Percentiles rank a stretch among this genome's conserved stretches.
These are phyloP conservation scores for Phyllosticta citriasiana DNA, from an alignment of 2,329 filamentous ascomycete species.

Conservation along the genomic window DNA sequence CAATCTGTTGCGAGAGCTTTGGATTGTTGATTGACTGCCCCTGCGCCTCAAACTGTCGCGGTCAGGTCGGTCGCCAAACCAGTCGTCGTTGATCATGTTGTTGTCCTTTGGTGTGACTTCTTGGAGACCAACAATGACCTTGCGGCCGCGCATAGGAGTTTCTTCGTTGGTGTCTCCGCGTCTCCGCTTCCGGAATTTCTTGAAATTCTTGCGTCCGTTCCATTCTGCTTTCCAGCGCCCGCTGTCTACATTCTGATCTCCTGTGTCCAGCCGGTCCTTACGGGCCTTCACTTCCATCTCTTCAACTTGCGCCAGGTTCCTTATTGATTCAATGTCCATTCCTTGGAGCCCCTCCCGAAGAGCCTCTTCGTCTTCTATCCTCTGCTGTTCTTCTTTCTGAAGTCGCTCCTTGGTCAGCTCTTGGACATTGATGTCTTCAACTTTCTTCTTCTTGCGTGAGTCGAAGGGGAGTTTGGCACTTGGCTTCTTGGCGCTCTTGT, in stretches of 20 bases:
- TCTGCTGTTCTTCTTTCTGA: constrained; percentile 42
- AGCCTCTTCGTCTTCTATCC: constrained; percentile 54
- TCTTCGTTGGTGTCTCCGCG: constrained; percentile 23
- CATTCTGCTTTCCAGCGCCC: constrained; percentile 72
- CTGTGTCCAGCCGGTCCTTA: constrained; percentile 15
- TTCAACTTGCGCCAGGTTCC: constrained; percentile 65
- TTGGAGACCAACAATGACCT: constrained; percentile 60
- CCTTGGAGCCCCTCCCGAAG: constrained; percentile 47
- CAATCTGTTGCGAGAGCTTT: not conserved
- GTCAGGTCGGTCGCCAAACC: constrained; percentile 42
- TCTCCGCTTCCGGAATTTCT: constrained; percentile 62
- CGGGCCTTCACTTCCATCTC: constrained; percentile 54
- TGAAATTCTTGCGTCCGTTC: constrained; percentile 96
- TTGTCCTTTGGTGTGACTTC: constrained; percentile 51
- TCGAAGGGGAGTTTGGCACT: constrained; percentile 6
- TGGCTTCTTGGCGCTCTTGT: constrained; percentile 15
- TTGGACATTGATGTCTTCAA: constrained; percentile 57
- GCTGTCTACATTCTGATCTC: constrained; percentile 37
- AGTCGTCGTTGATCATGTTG: constrained; percentile 68
- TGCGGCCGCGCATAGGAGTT: constrained; percentile 36
- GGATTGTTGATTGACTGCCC: constrained; percentile 12
- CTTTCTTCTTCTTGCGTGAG: constrained; percentile 26
- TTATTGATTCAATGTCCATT: constrained; percentile 62
- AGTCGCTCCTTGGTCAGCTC: constrained; percentile 49
- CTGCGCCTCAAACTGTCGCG: not conserved